Evolutionary conservation across 768 basidiomycete species (phyloP).

Genomic region (Psilocybe cubensis): DNA sequence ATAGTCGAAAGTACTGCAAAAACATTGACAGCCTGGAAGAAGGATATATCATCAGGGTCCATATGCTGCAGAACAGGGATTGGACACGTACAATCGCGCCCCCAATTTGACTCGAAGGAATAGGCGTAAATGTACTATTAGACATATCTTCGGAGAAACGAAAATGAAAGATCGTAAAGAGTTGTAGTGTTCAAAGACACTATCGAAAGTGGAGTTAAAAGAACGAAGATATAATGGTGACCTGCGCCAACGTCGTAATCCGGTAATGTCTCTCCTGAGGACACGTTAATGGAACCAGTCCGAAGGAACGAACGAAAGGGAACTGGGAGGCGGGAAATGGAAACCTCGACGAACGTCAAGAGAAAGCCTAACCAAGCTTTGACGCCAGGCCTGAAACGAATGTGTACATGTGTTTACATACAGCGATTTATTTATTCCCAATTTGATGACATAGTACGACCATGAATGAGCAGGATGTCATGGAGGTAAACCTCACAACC

Average conservation of each 20-base stretch:
- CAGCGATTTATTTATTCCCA: constrained; percentile 8
- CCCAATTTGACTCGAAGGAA: constrained; percentile 34
- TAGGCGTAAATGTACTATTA: constrained; percentile 28
- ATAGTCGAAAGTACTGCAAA: constrained; percentile 59
- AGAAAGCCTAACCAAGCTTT: constrained; percentile 3
- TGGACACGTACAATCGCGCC: constrained; percentile 40
- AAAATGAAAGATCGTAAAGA: constrained; percentile 5
- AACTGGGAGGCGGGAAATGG: constrained; percentile 20
- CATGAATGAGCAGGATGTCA: constrained; percentile 3
- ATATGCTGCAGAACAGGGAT: neutral
- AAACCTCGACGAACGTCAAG: constrained; percentile 18
- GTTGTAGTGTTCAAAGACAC: constrained; percentile 1
- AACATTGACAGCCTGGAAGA: constrained; percentile 45
- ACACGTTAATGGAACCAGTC: constrained; percentile 36
- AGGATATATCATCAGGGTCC: neutral
- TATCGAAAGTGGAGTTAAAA: constrained; percentile 10
- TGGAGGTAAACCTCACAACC: constrained; percentile 12
- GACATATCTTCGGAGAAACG: constrained; percentile 12
- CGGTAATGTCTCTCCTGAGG: constrained; percentile 27
- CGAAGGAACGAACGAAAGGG: constrained; percentile 28
- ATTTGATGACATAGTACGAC: constrained; percentile 4
- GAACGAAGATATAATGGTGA: constrained; percentile 29
- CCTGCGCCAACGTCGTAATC: constrained; percentile 42
- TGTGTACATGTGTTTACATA: constrained; percentile 22
- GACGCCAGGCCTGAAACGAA: neutral